A percentile compares a stretch with the other conserved stretches of the same genome.
These are phyloP conservation scores for Populus simonii DNA, from an alignment of 345 rosid genomes.

Conservation along the genomic window DNA sequence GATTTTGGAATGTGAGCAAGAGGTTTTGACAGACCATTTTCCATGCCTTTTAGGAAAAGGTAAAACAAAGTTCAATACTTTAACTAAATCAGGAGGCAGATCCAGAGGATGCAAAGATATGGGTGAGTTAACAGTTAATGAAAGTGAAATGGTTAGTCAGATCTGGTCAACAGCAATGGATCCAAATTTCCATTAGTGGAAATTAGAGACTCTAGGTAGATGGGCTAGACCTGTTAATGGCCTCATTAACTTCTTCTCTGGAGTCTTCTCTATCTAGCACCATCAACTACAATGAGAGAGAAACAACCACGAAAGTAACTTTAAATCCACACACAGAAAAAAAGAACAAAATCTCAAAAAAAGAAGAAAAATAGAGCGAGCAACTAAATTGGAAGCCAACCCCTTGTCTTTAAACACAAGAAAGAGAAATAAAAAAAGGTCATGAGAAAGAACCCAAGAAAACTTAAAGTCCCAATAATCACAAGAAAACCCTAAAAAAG, in stretches of 20 bases:
- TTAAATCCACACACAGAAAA: constrained; percentile 22
- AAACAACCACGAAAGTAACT: constrained; percentile 19
- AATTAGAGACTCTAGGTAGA: constrained; percentile 19
- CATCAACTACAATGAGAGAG: constrained; percentile 37
- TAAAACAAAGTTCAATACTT: constrained; percentile 9
- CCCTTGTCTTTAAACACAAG: constrained; percentile 34
- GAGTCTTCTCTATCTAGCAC: constrained; percentile 41
- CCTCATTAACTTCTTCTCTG: constrained; percentile 29
- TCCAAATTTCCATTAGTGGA: constrained; percentile 38
- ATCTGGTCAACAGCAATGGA: constrained; percentile 45
- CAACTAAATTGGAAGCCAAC: constrained; percentile 18
- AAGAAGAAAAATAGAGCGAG: not conserved
- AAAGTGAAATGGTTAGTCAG: constrained; percentile 34
- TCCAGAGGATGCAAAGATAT: constrained; percentile 31
- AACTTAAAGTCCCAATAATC: constrained; percentile 43
- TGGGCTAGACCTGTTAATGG: constrained; percentile 10
- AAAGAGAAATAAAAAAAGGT: constrained; percentile 20
- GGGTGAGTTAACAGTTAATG: constrained; percentile 27
- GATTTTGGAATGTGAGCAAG: constrained; percentile 30
- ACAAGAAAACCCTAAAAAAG: constrained; percentile 48
- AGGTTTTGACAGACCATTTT: constrained; percentile 32
- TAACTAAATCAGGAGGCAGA: constrained; percentile 27
- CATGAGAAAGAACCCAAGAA: constrained; percentile 51
- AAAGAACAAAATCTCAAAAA: not conserved
- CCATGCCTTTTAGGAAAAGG: constrained; percentile 37